Conservation (phyloP, 2,329 filamentous ascomycete species). For the Colletotrichum sp. region DNA sequence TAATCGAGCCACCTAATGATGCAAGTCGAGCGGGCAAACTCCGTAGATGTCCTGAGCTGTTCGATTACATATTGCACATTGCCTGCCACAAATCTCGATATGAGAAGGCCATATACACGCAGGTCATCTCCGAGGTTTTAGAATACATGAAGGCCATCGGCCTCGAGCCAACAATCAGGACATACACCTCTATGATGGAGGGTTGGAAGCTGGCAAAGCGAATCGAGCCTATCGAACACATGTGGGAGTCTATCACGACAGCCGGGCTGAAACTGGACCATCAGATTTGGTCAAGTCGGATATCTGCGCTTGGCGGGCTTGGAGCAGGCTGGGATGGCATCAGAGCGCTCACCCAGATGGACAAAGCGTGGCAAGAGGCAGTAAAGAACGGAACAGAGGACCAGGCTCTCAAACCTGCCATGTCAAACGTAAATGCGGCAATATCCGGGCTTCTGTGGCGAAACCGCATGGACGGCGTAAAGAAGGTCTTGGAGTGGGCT, state of each 20-base stretch:
- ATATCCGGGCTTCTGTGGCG: constrained; percentile 65
- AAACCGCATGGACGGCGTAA: constrained; percentile 53
- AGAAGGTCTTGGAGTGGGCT: constrained; percentile 65
- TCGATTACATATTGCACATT: constrained; percentile 46
- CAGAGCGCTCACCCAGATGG: constrained; percentile 70
- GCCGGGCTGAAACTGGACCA: constrained; percentile 67
- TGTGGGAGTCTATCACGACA: constrained; percentile 70
- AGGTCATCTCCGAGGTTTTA: constrained; percentile 32
- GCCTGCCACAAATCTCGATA: constrained; percentile 33
- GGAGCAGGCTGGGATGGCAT: constrained; percentile 63
- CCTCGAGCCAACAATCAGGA: constrained; percentile 63
- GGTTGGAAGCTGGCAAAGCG: constrained; percentile 70
- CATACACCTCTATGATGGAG: constrained; percentile 77
- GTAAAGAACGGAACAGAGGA: constrained; percentile 29
- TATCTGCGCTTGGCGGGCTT: constrained; percentile 68
- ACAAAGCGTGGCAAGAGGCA: constrained; percentile 58
- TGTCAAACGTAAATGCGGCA: constrained; percentile 72
- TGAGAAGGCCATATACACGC: background rate
- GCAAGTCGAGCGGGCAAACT: constrained; percentile 31
- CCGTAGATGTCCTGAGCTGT: constrained; percentile 35
- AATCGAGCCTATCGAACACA: constrained; percentile 61
- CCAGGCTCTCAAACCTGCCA: constrained; percentile 60
- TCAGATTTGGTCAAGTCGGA: constrained; percentile 72
- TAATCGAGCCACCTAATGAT: constrained; percentile 30
- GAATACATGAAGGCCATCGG: constrained; percentile 51